Evolutionary conservation across 2,329 filamentous ascomycete species (phyloP).

Genomic region (Cylindrodendrum hubeiense): DNA sequence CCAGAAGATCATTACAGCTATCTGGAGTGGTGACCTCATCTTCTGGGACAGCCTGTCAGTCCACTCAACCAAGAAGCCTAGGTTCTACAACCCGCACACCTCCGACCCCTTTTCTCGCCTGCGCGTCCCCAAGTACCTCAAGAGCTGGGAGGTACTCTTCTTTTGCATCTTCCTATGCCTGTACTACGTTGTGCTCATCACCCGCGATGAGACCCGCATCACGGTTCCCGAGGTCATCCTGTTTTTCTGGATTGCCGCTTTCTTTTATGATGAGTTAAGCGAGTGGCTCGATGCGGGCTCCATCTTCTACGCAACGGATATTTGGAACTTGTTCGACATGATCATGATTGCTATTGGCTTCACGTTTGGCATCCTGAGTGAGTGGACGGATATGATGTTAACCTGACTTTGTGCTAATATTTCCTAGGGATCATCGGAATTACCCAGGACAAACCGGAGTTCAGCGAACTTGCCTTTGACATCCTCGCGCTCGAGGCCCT

Average conservation of each 20-base stretch:
- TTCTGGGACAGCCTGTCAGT: conserved; percentile 87
- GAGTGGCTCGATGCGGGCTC: conserved; percentile 89
- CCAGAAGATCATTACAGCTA: conserved; percentile 85
- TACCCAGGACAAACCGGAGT: conserved; percentile 66
- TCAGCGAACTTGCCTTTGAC: conserved; percentile 87
- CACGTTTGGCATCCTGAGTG: conserved; percentile 78
- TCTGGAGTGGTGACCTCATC: conserved; percentile 88
- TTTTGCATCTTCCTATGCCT: conserved; percentile 81
- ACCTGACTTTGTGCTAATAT: conserved; percentile 12
- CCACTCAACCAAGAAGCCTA: conserved; percentile 79
- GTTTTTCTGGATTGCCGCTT: conserved; percentile 88
- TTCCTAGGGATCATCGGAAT: conserved; percentile 48
- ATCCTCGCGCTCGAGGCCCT: conserved; percentile 90
- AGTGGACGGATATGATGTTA: conserved; percentile 51
- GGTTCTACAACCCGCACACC: conserved; percentile 76
- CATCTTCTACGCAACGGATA: conserved; percentile 85
- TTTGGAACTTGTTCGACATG: conserved; percentile 83
- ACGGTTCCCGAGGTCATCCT: conserved; percentile 78
- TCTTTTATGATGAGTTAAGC: conserved; percentile 88
- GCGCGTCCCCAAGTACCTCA: conserved; percentile 87
- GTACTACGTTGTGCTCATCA: conserved; percentile 88
- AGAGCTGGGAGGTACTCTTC: conserved; percentile 86
- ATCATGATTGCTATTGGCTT: conserved; percentile 80
- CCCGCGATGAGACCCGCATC: conserved; percentile 75
- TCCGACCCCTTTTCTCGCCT: conserved; percentile 80